Base-by-base conservation (phyloP, 23 red algal genomes). In the Agarophyton chilense region DNA sequence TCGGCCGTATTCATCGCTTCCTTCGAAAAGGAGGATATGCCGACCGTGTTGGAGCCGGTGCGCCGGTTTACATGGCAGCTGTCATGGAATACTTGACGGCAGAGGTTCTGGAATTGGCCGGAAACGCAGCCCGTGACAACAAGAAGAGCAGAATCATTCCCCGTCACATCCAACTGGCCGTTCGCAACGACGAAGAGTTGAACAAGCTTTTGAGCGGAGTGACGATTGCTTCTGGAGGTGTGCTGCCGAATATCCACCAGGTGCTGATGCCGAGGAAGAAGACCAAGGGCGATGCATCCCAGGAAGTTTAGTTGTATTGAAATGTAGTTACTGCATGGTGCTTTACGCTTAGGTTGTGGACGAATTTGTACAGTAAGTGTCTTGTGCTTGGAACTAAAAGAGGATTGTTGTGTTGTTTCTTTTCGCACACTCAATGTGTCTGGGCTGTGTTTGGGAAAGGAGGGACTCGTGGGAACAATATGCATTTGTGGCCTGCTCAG, bases 61-160 rank as follows among this genome's bases (percentile, higher is more conserved):
- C 97, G 16, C 97, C 97, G 13, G 97, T 99, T 9, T 99, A 99
- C 88, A 83, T 99, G 63, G 97, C 97, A 24, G 97, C 97, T 26
- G 97, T 99, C 10, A 92, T 99, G 89, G 97, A 99, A 77, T 99
- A 99, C 68, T 68, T 99, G 92, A 99, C 97, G 1, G 97, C 97
- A 3, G 97, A 99, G 85, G 97, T 99, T 52, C 74, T 99, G 77
- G 97, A 99, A 66, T 78, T 99, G 54, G 97, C 97, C 18, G 97
- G 97, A 52, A 99, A 99, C 60, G 97, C 97, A 2, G 93, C 97
- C 1, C 93, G 97, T 44, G 97, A 99, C 67, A 99, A 99, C 91
- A 99, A 99, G 93, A 99, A 99, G 93, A 96, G 91, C 40, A 81
- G 97, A 33, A 99, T 99, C 55, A 88, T 99, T 49, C 97, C 97